phyloP scores from a whole-genome alignment of 805 yeast genomes.

The Saturnispora hagleri region DNA sequence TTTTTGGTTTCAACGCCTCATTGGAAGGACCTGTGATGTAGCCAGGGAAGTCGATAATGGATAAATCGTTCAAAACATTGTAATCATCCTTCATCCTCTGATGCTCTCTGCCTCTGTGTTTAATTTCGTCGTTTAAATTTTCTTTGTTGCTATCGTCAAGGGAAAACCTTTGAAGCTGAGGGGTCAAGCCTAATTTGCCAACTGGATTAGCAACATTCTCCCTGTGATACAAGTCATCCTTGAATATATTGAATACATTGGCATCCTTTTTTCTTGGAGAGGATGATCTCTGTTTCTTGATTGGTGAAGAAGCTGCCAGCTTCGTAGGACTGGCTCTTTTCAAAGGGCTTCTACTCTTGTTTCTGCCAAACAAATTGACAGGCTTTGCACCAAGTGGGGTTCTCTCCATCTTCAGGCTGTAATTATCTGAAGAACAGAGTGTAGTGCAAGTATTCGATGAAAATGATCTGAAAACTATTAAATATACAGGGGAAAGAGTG shows the following conservation, averaged over 20 bases:
- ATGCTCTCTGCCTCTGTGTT: neutral
- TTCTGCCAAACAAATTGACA: constrained; percentile 4
- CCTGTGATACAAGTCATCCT: constrained; percentile 2
- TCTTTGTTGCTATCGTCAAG: constrained; percentile 4
- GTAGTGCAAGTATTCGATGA: neutral
- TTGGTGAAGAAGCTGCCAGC: constrained; percentile 2
- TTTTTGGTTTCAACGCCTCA: neutral
- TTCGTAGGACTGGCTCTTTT: constrained; percentile 11
- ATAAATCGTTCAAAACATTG: constrained; percentile 6
- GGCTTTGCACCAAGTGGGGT: constrained; percentile 8
- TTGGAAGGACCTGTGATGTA: neutral
- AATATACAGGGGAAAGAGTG: neutral
- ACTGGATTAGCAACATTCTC: neutral
- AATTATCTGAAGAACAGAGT: neutral
- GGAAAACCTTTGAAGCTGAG: neutral
- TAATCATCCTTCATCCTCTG: neutral
- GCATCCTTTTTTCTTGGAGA: neutral
- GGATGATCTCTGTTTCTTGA: neutral
- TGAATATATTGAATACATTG: constrained; percentile 6
- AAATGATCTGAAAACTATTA: neutral
- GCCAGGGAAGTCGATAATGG: constrained; percentile 6
- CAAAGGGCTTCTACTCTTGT: constrained; percentile 3
- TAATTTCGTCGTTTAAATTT: neutral
- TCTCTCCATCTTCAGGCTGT: neutral
- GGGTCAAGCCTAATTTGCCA: neutral